Evolutionary conservation across 163 green algal genomes (phyloP).

Genomic region (Trebouxiophyceae sp.): DNA sequence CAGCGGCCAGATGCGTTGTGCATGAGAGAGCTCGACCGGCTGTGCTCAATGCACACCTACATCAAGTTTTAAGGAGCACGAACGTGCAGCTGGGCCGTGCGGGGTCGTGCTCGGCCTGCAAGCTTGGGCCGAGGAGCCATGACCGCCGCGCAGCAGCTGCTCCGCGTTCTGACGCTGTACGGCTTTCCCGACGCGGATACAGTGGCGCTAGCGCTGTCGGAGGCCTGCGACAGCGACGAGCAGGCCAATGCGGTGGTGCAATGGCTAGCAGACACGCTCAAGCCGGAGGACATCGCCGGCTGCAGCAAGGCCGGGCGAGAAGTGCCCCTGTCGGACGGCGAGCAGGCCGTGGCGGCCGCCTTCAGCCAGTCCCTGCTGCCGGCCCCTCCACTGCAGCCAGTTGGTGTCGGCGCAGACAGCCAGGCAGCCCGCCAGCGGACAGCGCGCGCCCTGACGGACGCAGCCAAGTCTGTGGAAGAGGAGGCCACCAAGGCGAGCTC

Average conservation of each 20-base stretch:
- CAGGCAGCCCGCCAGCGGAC: background rate
- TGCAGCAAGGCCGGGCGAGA: background rate
- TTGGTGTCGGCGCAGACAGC: background rate
- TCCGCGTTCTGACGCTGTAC: no score
- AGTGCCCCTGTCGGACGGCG: background rate
- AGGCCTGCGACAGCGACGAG: background rate
- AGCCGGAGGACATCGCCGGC: background rate
- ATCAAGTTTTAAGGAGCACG: background rate
- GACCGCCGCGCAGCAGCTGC: background rate
- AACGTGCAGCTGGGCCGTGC: slow-evolving; percentile 2
- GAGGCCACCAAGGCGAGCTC: background rate
- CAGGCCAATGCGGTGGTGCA: background rate
- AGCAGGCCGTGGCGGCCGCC: background rate
- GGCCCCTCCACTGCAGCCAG: no score
- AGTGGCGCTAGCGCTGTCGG: no score
- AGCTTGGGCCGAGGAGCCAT: background rate
- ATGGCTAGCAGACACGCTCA: background rate
- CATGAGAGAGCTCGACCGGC: no score
- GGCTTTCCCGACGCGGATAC: no score
- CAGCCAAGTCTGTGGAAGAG: background rate
- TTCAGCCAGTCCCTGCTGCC: background rate
- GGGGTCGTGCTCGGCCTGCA: background rate
- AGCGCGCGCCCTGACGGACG: background rate
- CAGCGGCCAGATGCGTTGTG: no score
- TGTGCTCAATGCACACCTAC: no score